These are phyloP conservation scores for Backusella macrospora DNA, from an alignment of 192 early-diverging fungal genomes.

Conservation along the genomic window DNA sequence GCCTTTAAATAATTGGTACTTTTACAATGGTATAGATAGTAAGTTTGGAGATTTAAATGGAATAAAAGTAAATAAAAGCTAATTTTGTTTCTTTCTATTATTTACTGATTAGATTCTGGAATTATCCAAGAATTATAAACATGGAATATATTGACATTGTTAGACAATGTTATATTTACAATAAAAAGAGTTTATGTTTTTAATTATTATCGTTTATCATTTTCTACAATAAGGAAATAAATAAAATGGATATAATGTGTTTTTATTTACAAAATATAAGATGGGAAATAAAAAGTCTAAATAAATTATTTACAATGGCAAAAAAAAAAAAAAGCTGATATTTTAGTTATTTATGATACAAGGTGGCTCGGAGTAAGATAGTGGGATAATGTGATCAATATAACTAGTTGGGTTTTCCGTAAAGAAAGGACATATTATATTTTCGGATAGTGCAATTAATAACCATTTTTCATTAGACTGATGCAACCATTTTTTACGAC, in stretches of 20 bases:
- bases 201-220: background rate
- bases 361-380: background rate
- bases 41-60: slow-evolving; percentile 1
- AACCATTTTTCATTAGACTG: background rate
- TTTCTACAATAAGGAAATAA: background rate
- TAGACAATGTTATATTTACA: too few relatives aligned
- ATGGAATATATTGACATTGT: too few relatives aligned
- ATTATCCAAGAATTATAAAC: slow-evolving; percentile 3
- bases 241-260: background rate
- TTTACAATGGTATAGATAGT: slow-evolving; percentile 66
- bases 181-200: too few relatives aligned
- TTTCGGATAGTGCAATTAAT: too few relatives aligned
- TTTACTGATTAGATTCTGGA: background rate
- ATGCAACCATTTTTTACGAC: background rate
- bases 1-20: slow-evolving; percentile 84
- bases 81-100: background rate
- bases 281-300: too few relatives aligned
- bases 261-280: too few relatives aligned
- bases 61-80: background rate
- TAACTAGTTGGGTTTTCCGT: background rate
- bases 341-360: background rate
- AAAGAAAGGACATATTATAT: background rate
- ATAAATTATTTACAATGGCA: too few relatives aligned
- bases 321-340: too few relatives aligned
- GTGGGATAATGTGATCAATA: background rate